Conservation (phyloP, 2,329 filamentous ascomycete genomes). For the Aspergillus aculeatinus region DNA sequence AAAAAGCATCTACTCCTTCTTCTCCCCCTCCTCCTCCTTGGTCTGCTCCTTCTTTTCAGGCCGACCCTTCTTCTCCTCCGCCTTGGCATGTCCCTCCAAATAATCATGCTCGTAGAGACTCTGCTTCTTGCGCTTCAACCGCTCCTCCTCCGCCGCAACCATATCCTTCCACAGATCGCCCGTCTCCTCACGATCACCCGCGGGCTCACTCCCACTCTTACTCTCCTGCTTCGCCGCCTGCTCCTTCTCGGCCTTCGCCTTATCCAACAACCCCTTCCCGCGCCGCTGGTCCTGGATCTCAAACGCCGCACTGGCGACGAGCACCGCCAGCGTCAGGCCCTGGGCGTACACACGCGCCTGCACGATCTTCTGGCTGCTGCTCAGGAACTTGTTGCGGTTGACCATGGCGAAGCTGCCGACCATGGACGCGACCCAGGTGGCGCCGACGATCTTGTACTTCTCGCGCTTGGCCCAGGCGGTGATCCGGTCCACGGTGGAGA, state of each 20-base stretch:
- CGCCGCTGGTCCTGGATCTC: constrained; percentile 76
- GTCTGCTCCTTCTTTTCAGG: constrained; percentile 12
- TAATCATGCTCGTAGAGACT: constrained; percentile 35
- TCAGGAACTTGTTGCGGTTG: constrained; percentile 71
- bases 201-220: not conserved
- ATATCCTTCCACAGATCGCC: constrained; percentile 84
- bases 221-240: constrained; percentile 52
- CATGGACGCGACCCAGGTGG: constrained; percentile 80
- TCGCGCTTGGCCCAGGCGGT: constrained; percentile 75
- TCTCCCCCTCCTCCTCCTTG: constrained; percentile 4
- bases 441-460: constrained; percentile 82
- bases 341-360: constrained; percentile 95
- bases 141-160: constrained; percentile 49
- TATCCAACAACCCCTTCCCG: constrained; percentile 43
- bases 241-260: constrained; percentile 75
- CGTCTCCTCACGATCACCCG: constrained; percentile 69
- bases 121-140: constrained; percentile 44
- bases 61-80: constrained; percentile 10
- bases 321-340: constrained; percentile 78
- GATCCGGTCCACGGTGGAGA: constrained; percentile 60
- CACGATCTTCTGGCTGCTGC: constrained; percentile 74
- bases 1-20: constrained; percentile 5
- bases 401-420: constrained; percentile 71
- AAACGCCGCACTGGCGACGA: constrained; percentile 78
- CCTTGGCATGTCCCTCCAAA: constrained; percentile 11